Evolutionary conservation across 768 basidiomycete species (phyloP).

Genomic region (Pulveroboletus sp.): DNA sequence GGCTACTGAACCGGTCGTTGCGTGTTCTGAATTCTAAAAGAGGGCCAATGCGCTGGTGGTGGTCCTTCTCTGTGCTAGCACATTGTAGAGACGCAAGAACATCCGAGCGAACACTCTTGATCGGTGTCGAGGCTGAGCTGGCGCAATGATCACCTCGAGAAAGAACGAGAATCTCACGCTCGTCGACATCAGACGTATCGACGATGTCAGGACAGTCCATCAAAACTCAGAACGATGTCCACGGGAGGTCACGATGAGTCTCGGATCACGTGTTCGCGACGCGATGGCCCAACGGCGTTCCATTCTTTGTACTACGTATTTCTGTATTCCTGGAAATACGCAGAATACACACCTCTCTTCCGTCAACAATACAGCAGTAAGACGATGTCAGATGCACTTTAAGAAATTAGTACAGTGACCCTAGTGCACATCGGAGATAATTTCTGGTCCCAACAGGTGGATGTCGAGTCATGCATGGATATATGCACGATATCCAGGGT

Average conservation of each 20-base stretch:
- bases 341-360: background rate
- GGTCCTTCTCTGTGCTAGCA: too few relatives aligned
- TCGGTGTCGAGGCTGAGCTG: background rate
- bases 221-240: background rate
- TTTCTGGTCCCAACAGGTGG: constrained; percentile 9
- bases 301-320: too few relatives aligned
- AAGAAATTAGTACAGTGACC: constrained; percentile 4
- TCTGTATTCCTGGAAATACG: too few relatives aligned
- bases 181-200: constrained; percentile 62
- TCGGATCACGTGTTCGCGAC: constrained; percentile 21
- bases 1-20: constrained; percentile 2
- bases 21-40: background rate
- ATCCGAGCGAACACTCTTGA: background rate
- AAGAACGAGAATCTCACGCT: constrained; percentile 41
- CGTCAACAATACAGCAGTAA: constrained; percentile 17
- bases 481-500: constrained; percentile 19
- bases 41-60: background rate
- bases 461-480: constrained; percentile 17
- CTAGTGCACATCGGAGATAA: background rate
- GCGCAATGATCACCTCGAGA: constrained; percentile 9
- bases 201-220: constrained; percentile 40
- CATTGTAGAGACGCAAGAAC: constrained; percentile 2
- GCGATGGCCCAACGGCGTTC: background rate
- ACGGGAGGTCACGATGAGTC: background rate
- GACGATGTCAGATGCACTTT: constrained; percentile 5